Evolutionary conservation across 2,329 filamentous ascomycete species (phyloP).

Genomic region (Myotisia sp.): DNA sequence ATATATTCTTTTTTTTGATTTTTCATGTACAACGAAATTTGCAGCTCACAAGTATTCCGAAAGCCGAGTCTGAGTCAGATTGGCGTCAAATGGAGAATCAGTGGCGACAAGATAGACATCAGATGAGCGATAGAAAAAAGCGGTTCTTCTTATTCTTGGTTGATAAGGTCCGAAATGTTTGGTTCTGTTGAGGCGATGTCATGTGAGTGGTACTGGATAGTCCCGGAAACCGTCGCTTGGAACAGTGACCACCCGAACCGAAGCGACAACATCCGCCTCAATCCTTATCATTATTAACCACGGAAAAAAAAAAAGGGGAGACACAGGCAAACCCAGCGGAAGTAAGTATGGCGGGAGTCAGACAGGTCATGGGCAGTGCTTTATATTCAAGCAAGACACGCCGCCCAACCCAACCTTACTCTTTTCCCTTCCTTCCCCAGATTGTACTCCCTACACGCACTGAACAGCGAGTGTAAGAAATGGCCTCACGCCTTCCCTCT

Average conservation of each 20-base stretch:
- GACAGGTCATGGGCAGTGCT: not conserved
- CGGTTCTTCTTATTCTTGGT: too few relatives aligned
- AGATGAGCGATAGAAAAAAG: too few relatives aligned
- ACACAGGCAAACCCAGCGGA: too few relatives aligned
- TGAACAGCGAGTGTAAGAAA: not conserved
- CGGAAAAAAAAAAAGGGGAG: too few relatives aligned
- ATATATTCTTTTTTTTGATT: too few relatives aligned
- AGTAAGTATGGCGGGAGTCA: too few relatives aligned
- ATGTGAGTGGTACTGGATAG: constrained; percentile 9
- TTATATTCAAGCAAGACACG: not conserved
- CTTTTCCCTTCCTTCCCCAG: constrained; percentile 1
- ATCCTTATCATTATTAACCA: too few relatives aligned
- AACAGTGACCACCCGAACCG: not conserved
- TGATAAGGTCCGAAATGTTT: not conserved
- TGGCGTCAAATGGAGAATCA: not conserved
- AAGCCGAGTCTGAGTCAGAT: too few relatives aligned
- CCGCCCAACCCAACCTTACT: not conserved
- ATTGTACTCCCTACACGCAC: not conserved
- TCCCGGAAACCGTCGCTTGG: constrained; percentile 10
- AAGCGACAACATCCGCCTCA: not conserved
- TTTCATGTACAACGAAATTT: too few relatives aligned
- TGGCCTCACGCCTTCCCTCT: constrained; percentile 5
- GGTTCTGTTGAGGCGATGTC: constrained; percentile 6
- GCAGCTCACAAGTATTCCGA: too few relatives aligned
- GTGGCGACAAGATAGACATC: not conserved